Conservation (phyloP, 2,329 filamentous ascomycete species). For the Sclerotinia borealis region DNA sequence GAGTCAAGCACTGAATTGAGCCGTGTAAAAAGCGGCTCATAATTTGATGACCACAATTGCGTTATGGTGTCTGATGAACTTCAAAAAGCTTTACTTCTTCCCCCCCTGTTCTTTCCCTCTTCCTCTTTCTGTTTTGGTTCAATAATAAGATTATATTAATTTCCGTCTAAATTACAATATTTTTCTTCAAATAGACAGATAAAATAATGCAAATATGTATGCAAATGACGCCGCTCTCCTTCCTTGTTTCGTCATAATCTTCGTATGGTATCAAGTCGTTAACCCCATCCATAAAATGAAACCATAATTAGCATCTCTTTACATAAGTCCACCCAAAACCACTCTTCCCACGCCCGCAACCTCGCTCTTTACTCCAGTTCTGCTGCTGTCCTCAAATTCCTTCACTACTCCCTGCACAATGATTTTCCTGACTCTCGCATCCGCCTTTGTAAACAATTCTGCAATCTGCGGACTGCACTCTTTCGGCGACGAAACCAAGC, state of each 20-base stretch:
- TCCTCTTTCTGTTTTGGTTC: neutral
- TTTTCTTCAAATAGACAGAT: neutral
- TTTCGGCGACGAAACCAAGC: slow-evolving; percentile 67
- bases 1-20: slow-evolving; percentile 95
- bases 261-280: slow-evolving; percentile 10
- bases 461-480: slow-evolving; percentile 65
- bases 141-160: neutral
- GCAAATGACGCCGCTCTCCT: slow-evolving; percentile 1
- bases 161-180: neutral
- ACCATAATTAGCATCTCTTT: slow-evolving; percentile 18
- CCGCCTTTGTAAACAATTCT: slow-evolving; percentile 85
- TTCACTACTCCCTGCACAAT: slow-evolving; percentile 80
- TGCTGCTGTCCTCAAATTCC: slow-evolving; percentile 86
- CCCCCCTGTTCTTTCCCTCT: too few species aligned
- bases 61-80: slow-evolving; percentile 46
- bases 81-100: slow-evolving; percentile 2
- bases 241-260: neutral
- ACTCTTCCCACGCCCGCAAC: slow-evolving; percentile 81
- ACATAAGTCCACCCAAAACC: slow-evolving; percentile 81
- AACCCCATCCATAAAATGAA: slow-evolving; percentile 4
- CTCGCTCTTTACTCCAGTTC: slow-evolving; percentile 71
- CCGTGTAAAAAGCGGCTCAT: slow-evolving; percentile 35
- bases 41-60: slow-evolving; percentile 43
- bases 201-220: neutral
- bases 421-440: slow-evolving; percentile 79